phyloP scores from a whole-genome alignment of 371 early-diverging fungal genomes.

The Enterocytospora artemiae region DNA sequence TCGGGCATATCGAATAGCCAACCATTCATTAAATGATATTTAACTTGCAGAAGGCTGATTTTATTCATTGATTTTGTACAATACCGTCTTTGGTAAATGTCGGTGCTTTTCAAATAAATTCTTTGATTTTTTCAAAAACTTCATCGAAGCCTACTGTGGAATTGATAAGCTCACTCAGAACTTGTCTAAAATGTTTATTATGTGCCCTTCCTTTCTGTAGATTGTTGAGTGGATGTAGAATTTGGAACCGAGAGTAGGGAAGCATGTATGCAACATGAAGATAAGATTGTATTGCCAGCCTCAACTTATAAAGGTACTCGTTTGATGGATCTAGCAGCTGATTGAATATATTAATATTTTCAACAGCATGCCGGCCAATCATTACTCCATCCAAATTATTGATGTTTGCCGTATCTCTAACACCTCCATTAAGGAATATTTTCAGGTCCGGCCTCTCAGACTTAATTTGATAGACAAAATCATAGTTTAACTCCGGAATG shows the following conservation, averaged over 20 bases:
- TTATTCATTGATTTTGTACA: too few relatives aligned
- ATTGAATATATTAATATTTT: slow-evolving; percentile 52
- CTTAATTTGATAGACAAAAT: slow-evolving; percentile 64
- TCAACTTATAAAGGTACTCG: not conserved
- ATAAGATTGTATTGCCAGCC: not conserved
- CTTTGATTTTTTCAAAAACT: not conserved
- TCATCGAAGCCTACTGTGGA: not conserved
- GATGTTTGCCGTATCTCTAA: slow-evolving; percentile 43
- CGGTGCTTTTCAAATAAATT: too few relatives aligned
- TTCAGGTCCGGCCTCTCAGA: slow-evolving; percentile 62
- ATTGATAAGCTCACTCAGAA: slow-evolving; percentile 4
- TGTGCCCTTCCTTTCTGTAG: slow-evolving; percentile 2
- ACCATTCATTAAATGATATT: too few relatives aligned
- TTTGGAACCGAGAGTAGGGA: not conserved
- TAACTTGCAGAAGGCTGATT: too few relatives aligned
- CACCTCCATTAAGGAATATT: slow-evolving; percentile 71
- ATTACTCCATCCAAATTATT: slow-evolving; percentile 56
- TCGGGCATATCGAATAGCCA: too few relatives aligned
- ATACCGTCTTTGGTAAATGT: too few relatives aligned
- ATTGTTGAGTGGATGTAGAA: slow-evolving; percentile 20
- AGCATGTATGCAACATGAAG: not conserved
- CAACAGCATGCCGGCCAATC: slow-evolving; percentile 56
- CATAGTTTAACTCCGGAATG: slow-evolving; percentile 68
- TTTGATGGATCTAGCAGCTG: not conserved
- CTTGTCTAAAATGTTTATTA: slow-evolving; percentile 12